A percentile compares a stretch with the other conserved stretches of the same genome.
Conservation (phyloP, 2,329 filamentous ascomycete genomes). For the Conoideocrella luteorostrata region DNA sequence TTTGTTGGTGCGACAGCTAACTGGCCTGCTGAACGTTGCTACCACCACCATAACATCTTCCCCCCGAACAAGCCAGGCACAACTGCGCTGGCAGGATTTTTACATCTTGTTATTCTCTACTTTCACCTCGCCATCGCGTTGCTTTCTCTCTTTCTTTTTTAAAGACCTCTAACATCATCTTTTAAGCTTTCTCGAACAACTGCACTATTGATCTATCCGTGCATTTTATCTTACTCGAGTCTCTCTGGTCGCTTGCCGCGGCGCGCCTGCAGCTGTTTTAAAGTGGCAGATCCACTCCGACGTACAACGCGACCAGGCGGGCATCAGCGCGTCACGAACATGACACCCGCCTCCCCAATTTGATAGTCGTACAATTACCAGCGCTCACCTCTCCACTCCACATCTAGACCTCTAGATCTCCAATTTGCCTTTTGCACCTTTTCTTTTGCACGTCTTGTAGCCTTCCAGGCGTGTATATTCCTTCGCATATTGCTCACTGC, state of each 20-base stretch:
- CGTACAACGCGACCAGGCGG: slow-evolving; percentile 7
- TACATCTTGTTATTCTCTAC: no score
- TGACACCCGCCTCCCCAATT: slow-evolving; percentile 31
- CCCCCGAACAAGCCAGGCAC: no score
- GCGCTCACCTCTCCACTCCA: slow-evolving; percentile 5
- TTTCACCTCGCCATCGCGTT: no score
- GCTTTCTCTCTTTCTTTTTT: no score
- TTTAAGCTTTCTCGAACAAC: no score
- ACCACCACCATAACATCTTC: no score
- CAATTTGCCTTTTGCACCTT: background rate
- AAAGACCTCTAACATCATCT: no score
- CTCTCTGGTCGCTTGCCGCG: background rate
- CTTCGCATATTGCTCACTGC: background rate
- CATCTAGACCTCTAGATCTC: slow-evolving; percentile 4
- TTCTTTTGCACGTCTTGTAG: background rate
- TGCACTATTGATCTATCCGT: no score
- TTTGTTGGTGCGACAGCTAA: no score
- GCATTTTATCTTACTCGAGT: background rate
- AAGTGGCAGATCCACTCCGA: slow-evolving; percentile 10
- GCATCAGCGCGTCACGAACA: slow-evolving; percentile 26
- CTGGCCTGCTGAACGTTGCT: no score
- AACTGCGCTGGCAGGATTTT: no score
- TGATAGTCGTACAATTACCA: slow-evolving; percentile 17
- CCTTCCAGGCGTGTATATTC: background rate
- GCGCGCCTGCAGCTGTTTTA: slow-evolving; percentile 1